Evolutionary conservation across 768 basidiomycete genomes (phyloP).

Genomic region (Ramaria rubella): DNA sequence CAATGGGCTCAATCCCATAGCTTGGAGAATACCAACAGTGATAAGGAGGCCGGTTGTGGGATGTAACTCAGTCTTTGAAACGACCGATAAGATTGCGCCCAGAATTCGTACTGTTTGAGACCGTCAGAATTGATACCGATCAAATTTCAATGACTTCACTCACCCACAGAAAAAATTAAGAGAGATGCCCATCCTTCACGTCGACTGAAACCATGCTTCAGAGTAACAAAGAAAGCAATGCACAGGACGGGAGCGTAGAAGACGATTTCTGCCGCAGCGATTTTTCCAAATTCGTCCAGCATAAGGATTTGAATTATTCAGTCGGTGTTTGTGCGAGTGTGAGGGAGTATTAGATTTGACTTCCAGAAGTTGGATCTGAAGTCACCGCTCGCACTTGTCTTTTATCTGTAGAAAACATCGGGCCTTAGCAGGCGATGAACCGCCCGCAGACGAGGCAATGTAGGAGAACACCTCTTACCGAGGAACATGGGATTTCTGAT

Average conservation of each 20-base stretch:
- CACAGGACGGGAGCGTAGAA: conserved; percentile 52
- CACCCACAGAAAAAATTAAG: conserved; percentile 51
- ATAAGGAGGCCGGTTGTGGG: conserved; percentile 36
- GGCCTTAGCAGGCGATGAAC: too few species aligned
- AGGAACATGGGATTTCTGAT: too few species aligned
- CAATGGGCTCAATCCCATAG: conserved; percentile 35
- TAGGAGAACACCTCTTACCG: too few species aligned
- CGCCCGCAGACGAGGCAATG: too few species aligned
- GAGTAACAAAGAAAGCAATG: conserved; percentile 38
- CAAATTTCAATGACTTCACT: conserved; percentile 14
- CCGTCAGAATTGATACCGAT: neutral
- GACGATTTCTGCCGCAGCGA: conserved; percentile 52
- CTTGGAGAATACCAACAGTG: conserved; percentile 42
- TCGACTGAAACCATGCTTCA: conserved; percentile 49
- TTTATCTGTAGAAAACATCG: too few species aligned
- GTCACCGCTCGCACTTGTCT: too few species aligned
- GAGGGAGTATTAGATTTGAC: too few species aligned
- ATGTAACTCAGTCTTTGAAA: neutral
- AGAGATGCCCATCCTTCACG: conserved; percentile 63
- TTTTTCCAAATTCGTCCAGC: conserved; percentile 38
- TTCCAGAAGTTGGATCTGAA: too few species aligned
- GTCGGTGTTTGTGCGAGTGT: too few species aligned
- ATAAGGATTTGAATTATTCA: too few species aligned
- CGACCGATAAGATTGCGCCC: neutral
- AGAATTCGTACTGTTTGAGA: neutral